phyloP scores from a whole-genome alignment of 257 asterid species.

The Striga asiatica region DNA sequence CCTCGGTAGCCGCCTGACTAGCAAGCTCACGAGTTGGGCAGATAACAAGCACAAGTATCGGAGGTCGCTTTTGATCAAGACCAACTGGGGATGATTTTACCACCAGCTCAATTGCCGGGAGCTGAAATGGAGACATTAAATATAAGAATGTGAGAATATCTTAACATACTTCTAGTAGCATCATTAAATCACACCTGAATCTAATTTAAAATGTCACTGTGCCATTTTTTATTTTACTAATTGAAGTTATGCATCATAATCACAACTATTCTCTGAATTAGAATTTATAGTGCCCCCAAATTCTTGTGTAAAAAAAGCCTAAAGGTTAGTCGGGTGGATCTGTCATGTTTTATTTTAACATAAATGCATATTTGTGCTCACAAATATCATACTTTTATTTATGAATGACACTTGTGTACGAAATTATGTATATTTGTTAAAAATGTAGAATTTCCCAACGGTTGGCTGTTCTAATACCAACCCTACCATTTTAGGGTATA shows the following conservation, averaged over 20 bases:
- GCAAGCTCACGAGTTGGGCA: conserved; percentile 99
- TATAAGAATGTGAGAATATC: conserved; percentile 7
- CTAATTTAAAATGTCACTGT: not conserved
- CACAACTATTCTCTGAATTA: too few species aligned
- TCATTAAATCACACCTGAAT: not conserved
- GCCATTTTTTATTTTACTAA: not conserved
- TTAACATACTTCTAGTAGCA: conserved; percentile 9
- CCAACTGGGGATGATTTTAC: conserved; percentile 42
- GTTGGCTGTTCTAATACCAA: too few species aligned
- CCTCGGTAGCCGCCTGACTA: conserved; percentile 92
- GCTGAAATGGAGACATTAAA: conserved; percentile 44
- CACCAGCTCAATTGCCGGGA: conserved; percentile 81
- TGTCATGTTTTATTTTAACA: too few species aligned
- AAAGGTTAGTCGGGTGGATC: too few species aligned
- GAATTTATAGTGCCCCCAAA: too few species aligned
- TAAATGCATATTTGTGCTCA: too few species aligned
- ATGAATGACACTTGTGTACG: too few species aligned
- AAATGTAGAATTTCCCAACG: too few species aligned
- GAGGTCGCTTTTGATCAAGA: conserved; percentile 60
- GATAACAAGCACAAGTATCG: conserved; percentile 69
- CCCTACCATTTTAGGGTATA: too few species aligned
- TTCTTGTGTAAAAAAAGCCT: too few species aligned
- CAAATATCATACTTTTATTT: too few species aligned
- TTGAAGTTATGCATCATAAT: not conserved
- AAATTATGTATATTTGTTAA: too few species aligned